Base-by-base conservation (phyloP, 768 basidiomycete species). In the Neoboletus brunneissimus region DNA sequence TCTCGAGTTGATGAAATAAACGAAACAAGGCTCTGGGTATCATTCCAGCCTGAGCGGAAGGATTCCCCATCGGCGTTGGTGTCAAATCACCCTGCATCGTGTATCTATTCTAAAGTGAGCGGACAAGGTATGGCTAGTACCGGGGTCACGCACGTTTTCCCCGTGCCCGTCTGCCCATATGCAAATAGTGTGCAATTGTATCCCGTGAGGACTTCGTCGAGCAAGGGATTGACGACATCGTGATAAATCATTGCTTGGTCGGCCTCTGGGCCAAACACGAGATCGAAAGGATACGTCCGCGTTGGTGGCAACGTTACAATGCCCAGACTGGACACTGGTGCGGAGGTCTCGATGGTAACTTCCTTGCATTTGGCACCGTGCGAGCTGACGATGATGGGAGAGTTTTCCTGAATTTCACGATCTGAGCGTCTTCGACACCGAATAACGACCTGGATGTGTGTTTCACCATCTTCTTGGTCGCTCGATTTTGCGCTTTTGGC, bases 161-260 rank as follows among this genome's bases (percentile, higher is more conserved):
- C 97, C 0, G 97, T 98, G 1, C 97, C 97, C 0, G 97, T 98
- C 72, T 98, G 97, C 2, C 97, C 97, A 68, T 99, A 99, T 5
- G 95, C 95, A 73, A 98, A 98, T 22, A 99, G 77, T 0, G 93
- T 96, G 68, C 96, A 98, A 67, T 98, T 98, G 77, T 97, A 99
- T 6, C 97, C 97, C 71, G 82, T 78, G 38, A 98, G 74, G n/a
- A 98, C 95, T 69, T 99, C 91, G 46, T 92, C 86, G 49, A 99
- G 77, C 82, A 98, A 90, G 0, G 94, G 94, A 59, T 82, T 82
- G 41, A 98, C 96, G 40, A 98, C 96, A 51, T 97, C 89, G 54
- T 92, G 84, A 70, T 96, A 99, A 12, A 99, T 82, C 81, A 92
- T 82, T 22, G 89, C 86, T 68, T 99, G 97, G 68, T 96, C 94